phyloP scores from a whole-genome alignment of 257 asterid species.

The Mentha longifolia region DNA sequence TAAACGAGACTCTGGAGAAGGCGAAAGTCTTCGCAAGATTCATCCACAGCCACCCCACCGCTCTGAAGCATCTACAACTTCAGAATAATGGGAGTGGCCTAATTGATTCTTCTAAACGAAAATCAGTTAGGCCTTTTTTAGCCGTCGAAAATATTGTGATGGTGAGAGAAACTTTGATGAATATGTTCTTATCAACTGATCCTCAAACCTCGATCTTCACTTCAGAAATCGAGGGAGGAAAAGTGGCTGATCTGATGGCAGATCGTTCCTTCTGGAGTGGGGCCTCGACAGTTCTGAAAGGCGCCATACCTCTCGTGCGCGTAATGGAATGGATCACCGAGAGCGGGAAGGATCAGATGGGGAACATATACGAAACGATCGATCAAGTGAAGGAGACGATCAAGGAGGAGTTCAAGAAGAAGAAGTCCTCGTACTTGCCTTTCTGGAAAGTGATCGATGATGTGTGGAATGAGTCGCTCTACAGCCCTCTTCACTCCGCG shows the following conservation, averaged over 20 bases:
- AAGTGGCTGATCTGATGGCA: conserved; percentile 44
- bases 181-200: conserved; percentile 41
- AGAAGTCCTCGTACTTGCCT: conserved; percentile 39
- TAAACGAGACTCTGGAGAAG: conserved; percentile 47
- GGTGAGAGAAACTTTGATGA: conserved; percentile 35
- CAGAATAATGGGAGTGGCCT: conserved; percentile 33
- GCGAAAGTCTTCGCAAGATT: conserved; percentile 51
- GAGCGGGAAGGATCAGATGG: conserved; percentile 40
- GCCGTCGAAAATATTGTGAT: conserved; percentile 59
- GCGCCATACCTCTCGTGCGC: conserved; percentile 56
- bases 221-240: conserved; percentile 40
- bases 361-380: conserved; percentile 55
- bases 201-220: conserved; percentile 30
- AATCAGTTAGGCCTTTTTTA: conserved; percentile 41
- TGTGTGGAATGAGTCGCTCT: conserved; percentile 59
- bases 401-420: conserved; percentile 41
- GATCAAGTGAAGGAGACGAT: conserved; percentile 73
- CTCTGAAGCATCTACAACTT: conserved; percentile 37
- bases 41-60: conserved; percentile 37
- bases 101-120: conserved; percentile 38
- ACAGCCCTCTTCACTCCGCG: conserved; percentile 67
- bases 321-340: conserved; percentile 42
- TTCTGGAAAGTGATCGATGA: conserved; percentile 64
- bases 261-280: conserved; percentile 53
- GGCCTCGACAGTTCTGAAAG: conserved; percentile 44